These are phyloP conservation scores for Heliocybe sulcata DNA, from an alignment of 1,284 basidiomycete genomes.

Conservation along the genomic window DNA sequence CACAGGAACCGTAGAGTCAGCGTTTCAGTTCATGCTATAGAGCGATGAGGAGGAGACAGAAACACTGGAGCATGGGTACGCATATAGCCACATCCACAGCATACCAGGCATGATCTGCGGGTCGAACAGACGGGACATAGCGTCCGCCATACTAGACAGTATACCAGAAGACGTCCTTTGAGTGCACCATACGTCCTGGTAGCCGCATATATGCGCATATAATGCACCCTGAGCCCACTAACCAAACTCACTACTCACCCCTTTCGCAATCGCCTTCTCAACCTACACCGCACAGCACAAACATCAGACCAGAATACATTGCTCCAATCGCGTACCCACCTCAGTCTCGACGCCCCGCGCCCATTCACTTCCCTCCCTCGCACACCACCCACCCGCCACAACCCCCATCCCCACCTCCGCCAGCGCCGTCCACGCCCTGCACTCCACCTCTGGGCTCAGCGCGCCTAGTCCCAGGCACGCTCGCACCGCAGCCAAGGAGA, in stretches of 20 bases:
- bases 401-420: conserved; percentile 60
- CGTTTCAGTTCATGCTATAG: conserved; percentile 10
- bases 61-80: too few species aligned
- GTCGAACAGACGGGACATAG: too few species aligned
- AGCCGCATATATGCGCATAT: neutral
- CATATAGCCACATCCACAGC: too few species aligned
- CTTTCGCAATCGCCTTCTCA: conserved; percentile 43
- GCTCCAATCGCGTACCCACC: conserved; percentile 28
- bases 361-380: conserved; percentile 32
- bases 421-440: conserved; percentile 57
- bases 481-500: conserved; percentile 48
- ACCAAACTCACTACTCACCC: conserved; percentile 24
- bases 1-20: conserved; percentile 3
- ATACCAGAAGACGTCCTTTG: too few species aligned
- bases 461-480: conserved; percentile 41
- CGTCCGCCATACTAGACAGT: too few species aligned
- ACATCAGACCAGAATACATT: too few species aligned
- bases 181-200: too few species aligned
- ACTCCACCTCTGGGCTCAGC: conserved; percentile 55
- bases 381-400: conserved; percentile 35
- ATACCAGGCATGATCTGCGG: too few species aligned
- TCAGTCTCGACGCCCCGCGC: conserved; percentile 42
- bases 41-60: too few species aligned
- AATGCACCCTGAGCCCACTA: too few species aligned
- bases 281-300: conserved; percentile 22